These are phyloP conservation scores for Tuber calosporum DNA, from an alignment of 495 filamentous ascomycete genomes.

Conservation along the genomic window DNA sequence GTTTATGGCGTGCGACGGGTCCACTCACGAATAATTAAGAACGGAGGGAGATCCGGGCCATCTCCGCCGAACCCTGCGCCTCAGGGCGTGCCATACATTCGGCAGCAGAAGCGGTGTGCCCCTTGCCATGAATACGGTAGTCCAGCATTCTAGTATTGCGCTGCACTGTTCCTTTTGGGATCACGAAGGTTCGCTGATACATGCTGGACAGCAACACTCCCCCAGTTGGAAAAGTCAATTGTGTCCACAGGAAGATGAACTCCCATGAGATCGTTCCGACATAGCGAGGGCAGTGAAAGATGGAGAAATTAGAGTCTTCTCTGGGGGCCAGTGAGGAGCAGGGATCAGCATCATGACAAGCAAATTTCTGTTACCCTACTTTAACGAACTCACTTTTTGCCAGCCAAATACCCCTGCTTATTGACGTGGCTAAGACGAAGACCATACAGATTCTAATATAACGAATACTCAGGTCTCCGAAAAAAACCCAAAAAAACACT, in stretches of 20 bases:
- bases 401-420: no score
- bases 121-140: neutral
- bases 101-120: neutral
- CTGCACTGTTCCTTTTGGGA: no score
- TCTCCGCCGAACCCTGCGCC: neutral
- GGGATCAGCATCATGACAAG: no score
- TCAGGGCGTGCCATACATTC: neutral
- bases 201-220: neutral
- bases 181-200: no score
- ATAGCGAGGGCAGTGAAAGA: neutral
- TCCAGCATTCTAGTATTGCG: no score
- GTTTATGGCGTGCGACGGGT: neutral
- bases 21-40: neutral
- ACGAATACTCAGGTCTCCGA: neutral
- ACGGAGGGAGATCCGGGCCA: neutral
- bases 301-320: neutral
- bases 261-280: neutral
- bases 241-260: neutral
- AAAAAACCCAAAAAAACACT: neutral
- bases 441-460: neutral
- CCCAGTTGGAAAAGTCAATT: neutral
- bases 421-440: no score
- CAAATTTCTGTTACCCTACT: no score
- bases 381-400: no score
- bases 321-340: no score